A percentile compares a stretch with the other conserved stretches of the same genome.
phyloP scores from a whole-genome alignment of 176 grass and related monocot genomes.

The Echinochloa phyllopogon region DNA sequence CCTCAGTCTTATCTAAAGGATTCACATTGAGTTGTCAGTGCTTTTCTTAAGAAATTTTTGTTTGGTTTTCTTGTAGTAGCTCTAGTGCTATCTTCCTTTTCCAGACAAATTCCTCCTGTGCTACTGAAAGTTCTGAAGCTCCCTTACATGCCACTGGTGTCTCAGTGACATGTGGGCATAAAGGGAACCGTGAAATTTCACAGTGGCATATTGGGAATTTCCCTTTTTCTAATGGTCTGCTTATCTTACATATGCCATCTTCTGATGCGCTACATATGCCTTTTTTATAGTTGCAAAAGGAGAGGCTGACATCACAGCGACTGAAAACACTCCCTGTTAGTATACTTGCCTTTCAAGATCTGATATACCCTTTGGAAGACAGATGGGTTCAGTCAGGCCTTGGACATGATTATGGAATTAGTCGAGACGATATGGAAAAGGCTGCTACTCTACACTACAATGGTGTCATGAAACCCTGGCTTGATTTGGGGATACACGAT shows the following conservation, averaged over 20 bases:
- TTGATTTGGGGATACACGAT: conserved; percentile 64
- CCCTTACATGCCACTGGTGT: background rate
- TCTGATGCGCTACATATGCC: background rate
- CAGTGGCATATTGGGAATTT: background rate
- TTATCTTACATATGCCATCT: background rate
- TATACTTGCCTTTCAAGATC: conserved; percentile 73
- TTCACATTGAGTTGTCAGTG: background rate
- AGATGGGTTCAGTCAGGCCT: conserved; percentile 67
- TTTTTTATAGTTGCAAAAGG: conserved; percentile 52
- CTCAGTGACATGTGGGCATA: background rate
- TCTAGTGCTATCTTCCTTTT: background rate
- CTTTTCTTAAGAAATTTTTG: background rate
- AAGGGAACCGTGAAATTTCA: background rate
- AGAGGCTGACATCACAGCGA: conserved; percentile 42
- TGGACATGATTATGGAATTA: conserved; percentile 65
- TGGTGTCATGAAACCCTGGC: conserved; percentile 87
- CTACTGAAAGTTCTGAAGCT: background rate
- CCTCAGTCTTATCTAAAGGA: background rate
- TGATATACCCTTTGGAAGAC: conserved; percentile 64
- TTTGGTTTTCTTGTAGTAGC: background rate
- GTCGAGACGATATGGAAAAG: conserved; percentile 32
- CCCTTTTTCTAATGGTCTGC: background rate
- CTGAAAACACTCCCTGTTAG: conserved; percentile 50
- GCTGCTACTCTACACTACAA: conserved; percentile 66
- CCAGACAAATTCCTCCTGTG: background rate